A percentile compares a stretch with the other conserved stretches of the same genome.
Conservation (phyloP, 2,329 filamentous ascomycete genomes). For the Claviceps lovelessii region DNA sequence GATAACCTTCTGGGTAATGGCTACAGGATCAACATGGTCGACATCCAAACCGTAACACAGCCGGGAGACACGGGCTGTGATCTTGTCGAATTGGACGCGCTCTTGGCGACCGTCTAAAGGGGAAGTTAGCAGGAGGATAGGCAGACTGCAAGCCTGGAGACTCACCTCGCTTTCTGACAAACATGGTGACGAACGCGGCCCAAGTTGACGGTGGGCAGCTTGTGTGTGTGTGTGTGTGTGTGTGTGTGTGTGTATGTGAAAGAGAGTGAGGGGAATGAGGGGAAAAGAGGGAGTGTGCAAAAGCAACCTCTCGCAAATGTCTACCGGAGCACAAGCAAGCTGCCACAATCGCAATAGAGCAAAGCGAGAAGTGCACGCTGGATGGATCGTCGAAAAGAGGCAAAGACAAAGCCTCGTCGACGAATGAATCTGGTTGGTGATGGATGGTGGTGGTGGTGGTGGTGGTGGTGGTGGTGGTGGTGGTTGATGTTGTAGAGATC, state of each 20-base stretch:
- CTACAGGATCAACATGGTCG: slow-evolving; percentile 89
- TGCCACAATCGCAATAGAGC: slow-evolving; percentile 4
- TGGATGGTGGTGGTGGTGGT: too few relatives aligned
- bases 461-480: too few relatives aligned
- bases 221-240: slow-evolving; percentile 4
- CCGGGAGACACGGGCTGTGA: slow-evolving; percentile 93
- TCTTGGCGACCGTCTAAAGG: slow-evolving; percentile 89
- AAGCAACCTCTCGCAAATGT: slow-evolving; percentile 13
- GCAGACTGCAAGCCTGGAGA: slow-evolving; percentile 8
- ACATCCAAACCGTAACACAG: slow-evolving; percentile 95
- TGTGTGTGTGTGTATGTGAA: neutral
- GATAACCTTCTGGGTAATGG: slow-evolving; percentile 98
- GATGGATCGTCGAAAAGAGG: neutral
- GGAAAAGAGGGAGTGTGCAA: slow-evolving; percentile 10
- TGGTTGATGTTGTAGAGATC: neutral
- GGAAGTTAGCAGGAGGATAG: slow-evolving; percentile 14
- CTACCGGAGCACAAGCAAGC: slow-evolving; percentile 13
- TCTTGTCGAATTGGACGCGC: slow-evolving; percentile 99
- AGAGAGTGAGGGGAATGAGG: slow-evolving; percentile 4
- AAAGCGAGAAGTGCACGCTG: slow-evolving; percentile 1
- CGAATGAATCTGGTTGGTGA: neutral
- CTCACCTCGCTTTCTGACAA: slow-evolving; percentile 49
- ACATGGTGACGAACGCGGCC: slow-evolving; percentile 32
- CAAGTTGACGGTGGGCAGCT: slow-evolving; percentile 9
- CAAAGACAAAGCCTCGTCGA: slow-evolving; percentile 1